A percentile compares a stretch with the other conserved stretches of the same genome.
Evolutionary conservation across 805 yeast genomes (phyloP).

Genomic region (Maudiozyma serrabonitensis): DNA sequence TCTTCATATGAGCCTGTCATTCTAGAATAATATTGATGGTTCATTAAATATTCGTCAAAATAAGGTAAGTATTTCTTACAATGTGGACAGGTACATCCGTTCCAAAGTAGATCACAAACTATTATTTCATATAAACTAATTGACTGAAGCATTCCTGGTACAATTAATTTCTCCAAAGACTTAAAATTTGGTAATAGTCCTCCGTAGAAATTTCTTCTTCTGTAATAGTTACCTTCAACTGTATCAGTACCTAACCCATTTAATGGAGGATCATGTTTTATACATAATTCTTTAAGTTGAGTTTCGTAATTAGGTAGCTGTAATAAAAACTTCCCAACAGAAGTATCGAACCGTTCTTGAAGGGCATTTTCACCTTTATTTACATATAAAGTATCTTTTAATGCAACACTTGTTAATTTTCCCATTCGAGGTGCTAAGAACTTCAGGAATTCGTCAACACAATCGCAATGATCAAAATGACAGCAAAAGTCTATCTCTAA

Average conservation of each 20-base stretch:
- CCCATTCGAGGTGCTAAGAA: slow-evolving; percentile 29
- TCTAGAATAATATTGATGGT: slow-evolving; percentile 50
- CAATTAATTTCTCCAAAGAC: slow-evolving; percentile 36
- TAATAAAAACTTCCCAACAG: slow-evolving; percentile 35
- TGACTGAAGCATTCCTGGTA: slow-evolving; percentile 52
- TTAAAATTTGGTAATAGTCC: slow-evolving; percentile 38
- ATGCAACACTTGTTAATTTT: slow-evolving; percentile 17
- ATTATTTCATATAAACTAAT: slow-evolving; percentile 61
- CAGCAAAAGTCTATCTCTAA: slow-evolving; percentile 50
- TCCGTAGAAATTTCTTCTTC: slow-evolving; percentile 46
- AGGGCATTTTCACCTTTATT: slow-evolving; percentile 35
- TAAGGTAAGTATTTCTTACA: slow-evolving; percentile 42
- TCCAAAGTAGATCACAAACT: slow-evolving; percentile 65
- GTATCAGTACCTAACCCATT: slow-evolving; percentile 54
- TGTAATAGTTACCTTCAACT: slow-evolving; percentile 61
- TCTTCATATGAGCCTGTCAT: slow-evolving; percentile 44
- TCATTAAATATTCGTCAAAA: slow-evolving; percentile 52
- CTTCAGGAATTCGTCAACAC: slow-evolving; percentile 36
- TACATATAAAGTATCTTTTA: slow-evolving; percentile 30
- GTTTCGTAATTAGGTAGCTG: slow-evolving; percentile 25
- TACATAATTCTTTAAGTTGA: slow-evolving; percentile 34
- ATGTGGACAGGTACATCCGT: slow-evolving; percentile 58
- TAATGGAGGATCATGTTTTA: slow-evolving; percentile 50
- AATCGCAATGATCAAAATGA: slow-evolving; percentile 36
- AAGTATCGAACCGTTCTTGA: slow-evolving; percentile 47